phyloP scores from a whole-genome alignment of 768 basidiomycete species.

The Mycena floridula region DNA sequence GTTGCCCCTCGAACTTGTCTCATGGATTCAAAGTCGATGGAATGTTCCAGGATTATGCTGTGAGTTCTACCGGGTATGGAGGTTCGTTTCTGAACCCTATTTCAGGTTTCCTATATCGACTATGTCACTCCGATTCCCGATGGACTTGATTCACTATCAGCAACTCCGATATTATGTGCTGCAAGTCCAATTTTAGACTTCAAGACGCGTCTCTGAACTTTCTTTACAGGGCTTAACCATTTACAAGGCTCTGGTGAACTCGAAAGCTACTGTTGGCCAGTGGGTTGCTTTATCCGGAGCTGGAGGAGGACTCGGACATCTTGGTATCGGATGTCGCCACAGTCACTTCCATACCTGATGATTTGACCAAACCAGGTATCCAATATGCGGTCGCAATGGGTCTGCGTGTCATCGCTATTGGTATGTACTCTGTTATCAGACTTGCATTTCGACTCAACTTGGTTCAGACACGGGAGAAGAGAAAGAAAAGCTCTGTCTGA shows the following conservation, averaged over 20 bases:
- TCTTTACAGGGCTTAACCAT: conserved; percentile 66
- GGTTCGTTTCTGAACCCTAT: conserved; percentile 1
- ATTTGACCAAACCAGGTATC: conserved; percentile 34
- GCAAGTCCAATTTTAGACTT: conserved; percentile 25
- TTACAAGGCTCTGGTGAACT: conserved; percentile 72
- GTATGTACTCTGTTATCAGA: conserved; percentile 14
- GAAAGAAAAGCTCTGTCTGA: conserved; percentile 49
- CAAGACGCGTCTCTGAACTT: background rate
- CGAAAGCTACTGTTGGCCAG: conserved; percentile 52
- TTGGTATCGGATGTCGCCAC: conserved; percentile 33
- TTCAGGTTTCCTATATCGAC: conserved; percentile 52
- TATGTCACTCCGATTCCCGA: conserved; percentile 78
- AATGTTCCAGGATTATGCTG: conserved; percentile 62
- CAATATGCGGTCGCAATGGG: conserved; percentile 79
- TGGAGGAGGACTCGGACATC: conserved; percentile 75
- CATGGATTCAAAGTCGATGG: conserved; percentile 68
- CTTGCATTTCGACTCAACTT: conserved; percentile 12
- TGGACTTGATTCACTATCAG: conserved; percentile 49
- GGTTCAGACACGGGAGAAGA: conserved; percentile 72
- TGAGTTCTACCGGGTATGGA: conserved; percentile 17
- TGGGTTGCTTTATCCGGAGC: conserved; percentile 73
- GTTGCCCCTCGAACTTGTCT: conserved; percentile 37
- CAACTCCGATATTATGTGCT: conserved; percentile 70
- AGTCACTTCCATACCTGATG: background rate
- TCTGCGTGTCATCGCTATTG: conserved; percentile 53